phyloP scores from a whole-genome alignment of 495 filamentous ascomycete genomes.

The Xylaria sp. region DNA sequence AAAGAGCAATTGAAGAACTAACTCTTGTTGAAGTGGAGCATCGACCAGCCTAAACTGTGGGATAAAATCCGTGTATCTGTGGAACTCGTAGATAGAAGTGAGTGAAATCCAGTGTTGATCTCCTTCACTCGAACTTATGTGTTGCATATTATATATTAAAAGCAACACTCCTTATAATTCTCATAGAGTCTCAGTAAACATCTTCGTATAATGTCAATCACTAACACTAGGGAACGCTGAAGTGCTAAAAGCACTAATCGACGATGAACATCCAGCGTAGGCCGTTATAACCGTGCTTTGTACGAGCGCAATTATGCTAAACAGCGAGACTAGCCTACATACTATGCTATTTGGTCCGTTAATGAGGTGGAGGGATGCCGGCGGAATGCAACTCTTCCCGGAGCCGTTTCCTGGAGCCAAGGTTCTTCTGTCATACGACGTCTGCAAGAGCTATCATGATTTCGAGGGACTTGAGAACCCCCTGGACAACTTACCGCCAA shows the following conservation, averaged over 20 bases:
- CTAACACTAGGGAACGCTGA: neutral
- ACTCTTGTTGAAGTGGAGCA: constrained; percentile 16
- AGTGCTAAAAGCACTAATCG: constrained; percentile 8
- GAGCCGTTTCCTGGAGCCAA: constrained; percentile 1
- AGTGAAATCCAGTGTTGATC: neutral
- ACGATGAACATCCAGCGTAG: constrained; percentile 10
- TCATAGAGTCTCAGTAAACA: too few species aligned
- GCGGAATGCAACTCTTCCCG: neutral
- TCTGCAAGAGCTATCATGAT: neutral
- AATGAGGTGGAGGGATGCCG: neutral
- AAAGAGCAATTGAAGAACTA: neutral
- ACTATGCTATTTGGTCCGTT: constrained; percentile 8
- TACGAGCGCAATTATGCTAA: neutral
- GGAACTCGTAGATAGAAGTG: constrained; percentile 9
- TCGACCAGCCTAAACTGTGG: constrained; percentile 7
- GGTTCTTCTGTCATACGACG: constrained; percentile 2
- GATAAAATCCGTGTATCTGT: neutral
- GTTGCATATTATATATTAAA: neutral
- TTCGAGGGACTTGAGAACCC: neutral
- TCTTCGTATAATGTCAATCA: neutral
- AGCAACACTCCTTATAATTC: neutral
- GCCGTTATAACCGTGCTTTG: neutral
- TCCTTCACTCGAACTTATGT: neutral
- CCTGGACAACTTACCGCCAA: neutral
- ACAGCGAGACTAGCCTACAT: constrained; percentile 5